Conservation (phyloP, 805 yeast species). For the Candida adriatica region DNA sequence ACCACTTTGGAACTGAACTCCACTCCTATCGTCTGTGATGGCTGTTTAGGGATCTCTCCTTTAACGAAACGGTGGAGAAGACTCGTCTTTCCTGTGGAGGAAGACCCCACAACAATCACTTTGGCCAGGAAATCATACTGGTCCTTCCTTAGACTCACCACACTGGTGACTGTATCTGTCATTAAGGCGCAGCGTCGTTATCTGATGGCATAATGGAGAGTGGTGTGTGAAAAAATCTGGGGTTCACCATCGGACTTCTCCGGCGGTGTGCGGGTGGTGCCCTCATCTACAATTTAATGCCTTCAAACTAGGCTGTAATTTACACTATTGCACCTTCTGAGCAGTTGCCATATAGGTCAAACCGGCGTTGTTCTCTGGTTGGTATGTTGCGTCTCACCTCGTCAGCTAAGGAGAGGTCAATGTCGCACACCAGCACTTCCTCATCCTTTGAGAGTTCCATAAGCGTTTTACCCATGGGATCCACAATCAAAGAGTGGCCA, state of each 20-base stretch:
- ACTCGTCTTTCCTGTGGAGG: slow-evolving; percentile 38
- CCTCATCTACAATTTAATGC: no score
- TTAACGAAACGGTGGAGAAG: slow-evolving; percentile 31
- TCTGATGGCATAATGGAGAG: no score
- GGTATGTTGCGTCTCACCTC: slow-evolving; percentile 60
- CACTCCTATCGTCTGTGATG: slow-evolving; percentile 35
- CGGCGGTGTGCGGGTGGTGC: no score
- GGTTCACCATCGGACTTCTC: no score
- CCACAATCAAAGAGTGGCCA: slow-evolving; percentile 60
- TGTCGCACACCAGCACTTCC: slow-evolving; percentile 60
- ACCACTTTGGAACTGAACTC: slow-evolving; percentile 29
- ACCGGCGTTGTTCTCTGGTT: slow-evolving; percentile 58
- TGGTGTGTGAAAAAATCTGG: no score
- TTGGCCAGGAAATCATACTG: slow-evolving; percentile 31
- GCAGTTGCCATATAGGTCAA: slow-evolving; percentile 44
- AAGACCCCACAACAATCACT: slow-evolving; percentile 36
- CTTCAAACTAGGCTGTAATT: no score
- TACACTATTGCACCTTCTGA: slow-evolving; percentile 2
- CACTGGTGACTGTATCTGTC: no score
- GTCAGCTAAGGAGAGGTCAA: slow-evolving; percentile 50
- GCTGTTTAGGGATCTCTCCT: slow-evolving; percentile 14
- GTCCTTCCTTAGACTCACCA: slow-evolving; percentile 8
- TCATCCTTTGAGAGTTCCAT: slow-evolving; percentile 74
- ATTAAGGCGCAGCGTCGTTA: no score
- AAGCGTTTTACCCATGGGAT: slow-evolving; percentile 53